Base-by-base conservation (phyloP, 176 grass and related monocot genomes). In the Carex cristatella region DNA sequence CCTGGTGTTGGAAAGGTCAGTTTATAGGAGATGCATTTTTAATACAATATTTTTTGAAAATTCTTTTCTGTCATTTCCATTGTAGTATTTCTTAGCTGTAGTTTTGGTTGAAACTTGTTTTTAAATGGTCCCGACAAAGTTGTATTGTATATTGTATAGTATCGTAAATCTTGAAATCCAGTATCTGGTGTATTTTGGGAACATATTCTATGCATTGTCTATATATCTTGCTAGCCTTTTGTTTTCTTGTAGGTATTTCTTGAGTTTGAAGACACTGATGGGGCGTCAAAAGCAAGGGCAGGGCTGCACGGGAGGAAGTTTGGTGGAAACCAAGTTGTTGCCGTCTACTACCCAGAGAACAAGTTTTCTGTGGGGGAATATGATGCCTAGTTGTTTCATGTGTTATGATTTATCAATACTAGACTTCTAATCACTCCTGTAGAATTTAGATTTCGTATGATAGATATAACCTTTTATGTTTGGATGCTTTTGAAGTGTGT, bases 201-300 rank as follows among this genome's bases (percentile, higher is more conserved):
- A 71, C 5, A 67, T 67, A 67, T 37, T 67, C 13, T 35, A 35
- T 32, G 31, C 32, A 69, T 37, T 69, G 65, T 69, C 58, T 37
- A 19, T 81, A 0, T 67, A 69, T 48, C 46, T 82, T 55, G 19
- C 11, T 18, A 32, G 67, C 54, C 33, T 51, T 61, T 63, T 85
- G 5, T 78, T 30, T 10, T 2, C 1, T 75, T 87, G 65, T 88
- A 97, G 94, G 94, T 97, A 79, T 94, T 91, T 93, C 86, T 97
- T 92, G 94, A 97, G 89, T 97, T 86, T 91, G 92, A 88, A 87
- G 94, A 97, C 84, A 84, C 86, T 2, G 94, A 97, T 11, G 92
- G 92, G 48, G 87, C 94, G 0, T 81, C 88, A 35, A 97, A 86
- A 79, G 95, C 95, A 3, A 91, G 94, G 87, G 87, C 82, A 2